Evolutionary conservation across 805 yeast species (phyloP).

Genomic region (Kuraishia piskuri): DNA sequence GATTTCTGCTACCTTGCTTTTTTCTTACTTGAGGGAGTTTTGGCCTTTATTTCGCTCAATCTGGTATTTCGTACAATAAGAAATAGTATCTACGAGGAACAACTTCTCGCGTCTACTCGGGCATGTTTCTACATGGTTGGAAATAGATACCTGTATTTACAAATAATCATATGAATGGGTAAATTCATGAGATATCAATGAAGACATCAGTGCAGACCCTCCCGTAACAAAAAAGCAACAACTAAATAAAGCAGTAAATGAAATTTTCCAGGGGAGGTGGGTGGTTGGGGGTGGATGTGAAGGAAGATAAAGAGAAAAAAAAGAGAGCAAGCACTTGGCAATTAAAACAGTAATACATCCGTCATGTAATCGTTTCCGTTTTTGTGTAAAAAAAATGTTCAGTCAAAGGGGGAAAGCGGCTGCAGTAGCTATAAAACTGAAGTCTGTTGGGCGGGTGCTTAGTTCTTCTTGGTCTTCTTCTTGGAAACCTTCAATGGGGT

Average conservation of each 20-base stretch:
- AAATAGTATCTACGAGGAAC: too few species aligned
- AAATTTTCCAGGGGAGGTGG: neutral
- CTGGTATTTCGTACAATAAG: too few species aligned
- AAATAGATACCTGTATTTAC: neutral
- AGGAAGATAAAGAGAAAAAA: too few species aligned
- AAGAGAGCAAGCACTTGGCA: neutral
- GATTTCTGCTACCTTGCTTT: too few species aligned
- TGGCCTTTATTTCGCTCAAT: too few species aligned
- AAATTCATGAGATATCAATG: neutral
- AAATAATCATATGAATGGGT: neutral
- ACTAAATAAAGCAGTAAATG: neutral
- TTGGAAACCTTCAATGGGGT: conserved; percentile 42
- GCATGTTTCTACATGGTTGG: neutral
- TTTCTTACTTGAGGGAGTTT: too few species aligned
- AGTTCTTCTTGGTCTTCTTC: conserved; percentile 30
- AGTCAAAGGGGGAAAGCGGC: neutral
- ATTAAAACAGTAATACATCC: neutral
- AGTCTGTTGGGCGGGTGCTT: neutral
- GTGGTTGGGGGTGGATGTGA: too few species aligned
- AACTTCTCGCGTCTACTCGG: too few species aligned
- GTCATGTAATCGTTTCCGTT: neutral
- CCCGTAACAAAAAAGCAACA: neutral
- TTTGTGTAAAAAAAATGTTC: neutral
- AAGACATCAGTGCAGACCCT: neutral
- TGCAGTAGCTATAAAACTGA: too few species aligned